Conservation (phyloP, 768 basidiomycete species). For the Erythrobasidium yunnanense region DNA sequence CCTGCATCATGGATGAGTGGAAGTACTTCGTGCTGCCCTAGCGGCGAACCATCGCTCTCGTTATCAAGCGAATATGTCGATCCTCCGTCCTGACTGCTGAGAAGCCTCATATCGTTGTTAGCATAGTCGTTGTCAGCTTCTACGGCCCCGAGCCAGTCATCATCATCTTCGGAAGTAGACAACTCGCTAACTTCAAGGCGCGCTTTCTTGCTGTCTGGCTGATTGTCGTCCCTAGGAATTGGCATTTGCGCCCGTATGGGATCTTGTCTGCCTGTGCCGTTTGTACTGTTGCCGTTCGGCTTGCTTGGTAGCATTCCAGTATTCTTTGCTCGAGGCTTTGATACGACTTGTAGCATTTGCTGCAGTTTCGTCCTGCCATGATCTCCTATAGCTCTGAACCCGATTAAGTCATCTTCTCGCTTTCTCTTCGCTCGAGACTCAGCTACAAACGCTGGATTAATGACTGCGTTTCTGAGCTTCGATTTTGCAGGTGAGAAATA, state of each 20-base stretch:
- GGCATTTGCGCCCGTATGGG: too few relatives aligned
- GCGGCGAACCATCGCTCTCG: too few relatives aligned
- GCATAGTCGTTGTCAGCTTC: background rate
- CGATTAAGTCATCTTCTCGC: conserved; percentile 16
- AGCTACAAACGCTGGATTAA: conserved; percentile 17
- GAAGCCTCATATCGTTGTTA: background rate
- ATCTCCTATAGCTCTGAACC: conserved; percentile 20
- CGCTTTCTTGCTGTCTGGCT: background rate
- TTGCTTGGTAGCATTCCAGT: too few relatives aligned
- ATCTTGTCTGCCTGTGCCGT: too few relatives aligned
- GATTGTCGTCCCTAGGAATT: too few relatives aligned
- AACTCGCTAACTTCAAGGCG: background rate
- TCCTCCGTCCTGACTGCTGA: background rate
- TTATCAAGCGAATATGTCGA: too few relatives aligned
- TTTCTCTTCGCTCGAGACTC: conserved; percentile 19
- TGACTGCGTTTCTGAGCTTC: conserved; percentile 18
- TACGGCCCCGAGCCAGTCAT: background rate
- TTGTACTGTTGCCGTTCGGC: too few relatives aligned
- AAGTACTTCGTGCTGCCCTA: too few relatives aligned
- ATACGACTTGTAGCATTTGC: conserved; percentile 17
- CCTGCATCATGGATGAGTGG: too few relatives aligned
- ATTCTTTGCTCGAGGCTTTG: too few relatives aligned
- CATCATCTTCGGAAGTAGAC: background rate
- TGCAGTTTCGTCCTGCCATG: conserved; percentile 17
- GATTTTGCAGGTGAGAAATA: conserved; percentile 16